phyloP scores from a whole-genome alignment of 1,284 basidiomycete genomes.

The Ceratobasidium sp. region DNA sequence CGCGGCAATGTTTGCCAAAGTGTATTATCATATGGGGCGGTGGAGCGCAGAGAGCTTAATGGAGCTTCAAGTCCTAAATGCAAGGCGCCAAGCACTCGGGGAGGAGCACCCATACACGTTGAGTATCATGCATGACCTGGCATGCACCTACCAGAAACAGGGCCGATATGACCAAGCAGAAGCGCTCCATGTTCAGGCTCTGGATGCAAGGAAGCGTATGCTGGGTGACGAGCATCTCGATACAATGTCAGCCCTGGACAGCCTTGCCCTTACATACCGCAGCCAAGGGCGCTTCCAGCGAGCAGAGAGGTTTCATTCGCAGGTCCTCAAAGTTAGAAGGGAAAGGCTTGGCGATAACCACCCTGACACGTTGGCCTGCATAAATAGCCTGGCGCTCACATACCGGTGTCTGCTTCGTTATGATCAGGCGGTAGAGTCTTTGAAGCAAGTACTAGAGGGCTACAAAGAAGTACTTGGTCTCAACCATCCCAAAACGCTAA shows the following conservation, averaged over 20 bases:
- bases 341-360: not conserved
- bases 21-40: not conserved
- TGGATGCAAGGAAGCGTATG: not conserved
- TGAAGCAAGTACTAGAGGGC: not conserved
- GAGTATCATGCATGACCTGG: not conserved
- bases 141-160: not conserved
- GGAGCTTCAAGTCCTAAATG: not conserved
- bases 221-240: not conserved
- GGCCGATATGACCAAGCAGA: not conserved
- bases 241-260: not conserved
- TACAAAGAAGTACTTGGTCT: not conserved
- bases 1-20: not conserved
- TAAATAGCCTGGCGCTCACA: not conserved
- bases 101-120: not conserved
- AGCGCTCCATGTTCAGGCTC: not conserved
- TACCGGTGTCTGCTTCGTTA: not conserved
- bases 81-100: not conserved
- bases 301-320: not conserved
- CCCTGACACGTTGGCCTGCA: not conserved
- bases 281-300: not conserved
- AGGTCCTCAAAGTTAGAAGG: not conserved
- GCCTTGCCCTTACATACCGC: not conserved
- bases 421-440: not conserved
- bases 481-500: not conserved
- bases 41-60: not conserved